phyloP scores from a whole-genome alignment of 768 basidiomycete species.

The Podaxis sp. region DNA sequence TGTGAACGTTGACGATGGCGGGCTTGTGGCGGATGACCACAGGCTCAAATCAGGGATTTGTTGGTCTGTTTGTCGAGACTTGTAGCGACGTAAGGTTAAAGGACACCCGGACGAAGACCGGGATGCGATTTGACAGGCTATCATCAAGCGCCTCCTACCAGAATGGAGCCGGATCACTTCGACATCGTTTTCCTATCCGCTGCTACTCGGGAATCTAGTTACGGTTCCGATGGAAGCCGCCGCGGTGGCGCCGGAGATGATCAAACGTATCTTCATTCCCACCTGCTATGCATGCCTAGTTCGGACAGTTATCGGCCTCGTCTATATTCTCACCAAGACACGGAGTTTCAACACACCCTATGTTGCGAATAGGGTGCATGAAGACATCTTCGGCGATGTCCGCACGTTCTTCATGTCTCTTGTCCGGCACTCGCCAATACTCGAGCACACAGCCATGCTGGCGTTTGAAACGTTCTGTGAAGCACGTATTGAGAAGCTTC shows the following conservation, averaged over 20 bases:
- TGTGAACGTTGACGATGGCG: conserved; percentile 32
- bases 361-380: conserved; percentile 49
- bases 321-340: conserved; percentile 78
- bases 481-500: conserved; percentile 77
- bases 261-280: conserved; percentile 82
- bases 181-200: conserved; percentile 81
- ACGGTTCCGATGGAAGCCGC: conserved; percentile 89
- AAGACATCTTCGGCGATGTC: conserved; percentile 82
- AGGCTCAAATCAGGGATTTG: conserved; percentile 79
- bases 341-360: conserved; percentile 52
- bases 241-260: conserved; percentile 84
- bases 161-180: conserved; percentile 90
- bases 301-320: conserved; percentile 80
- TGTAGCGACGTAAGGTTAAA: conserved; percentile 67
- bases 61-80: conserved; percentile 68
- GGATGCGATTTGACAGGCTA: conserved; percentile 77
- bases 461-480: conserved; percentile 83
- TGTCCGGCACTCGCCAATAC: conserved; percentile 83
- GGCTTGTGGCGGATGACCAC: conserved; percentile 70
- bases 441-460: conserved; percentile 81
- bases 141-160: conserved; percentile 86
- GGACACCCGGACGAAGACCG: conserved; percentile 71
- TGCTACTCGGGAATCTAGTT: conserved; percentile 89
- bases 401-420: conserved; percentile 91
- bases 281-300: conserved; percentile 90